A percentile compares a stretch with the other conserved stretches of the same genome.
phyloP scores from a whole-genome alignment of 345 rosid genomes.

The Dovyalis caffra region DNA sequence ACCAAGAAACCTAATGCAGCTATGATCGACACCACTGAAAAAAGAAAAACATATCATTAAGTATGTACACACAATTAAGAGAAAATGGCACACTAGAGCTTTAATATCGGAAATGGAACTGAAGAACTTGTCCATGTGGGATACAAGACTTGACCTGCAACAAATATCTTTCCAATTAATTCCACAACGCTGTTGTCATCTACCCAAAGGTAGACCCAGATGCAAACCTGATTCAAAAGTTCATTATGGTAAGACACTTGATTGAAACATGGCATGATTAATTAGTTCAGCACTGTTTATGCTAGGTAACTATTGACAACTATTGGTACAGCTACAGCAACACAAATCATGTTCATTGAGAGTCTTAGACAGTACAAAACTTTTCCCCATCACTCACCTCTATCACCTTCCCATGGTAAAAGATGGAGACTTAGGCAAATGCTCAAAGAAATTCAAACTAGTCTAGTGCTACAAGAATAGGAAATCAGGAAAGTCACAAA shows the following conservation, averaged over 20 bases:
- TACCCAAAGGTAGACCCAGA: slow-evolving; percentile 87
- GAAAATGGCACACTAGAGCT: neutral
- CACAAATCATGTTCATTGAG: neutral
- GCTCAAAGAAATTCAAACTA: neutral
- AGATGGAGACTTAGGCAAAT: neutral
- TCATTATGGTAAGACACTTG: slow-evolving; percentile 17
- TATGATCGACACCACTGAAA: slow-evolving; percentile 76
- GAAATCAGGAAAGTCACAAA: neutral
- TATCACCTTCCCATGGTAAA: neutral
- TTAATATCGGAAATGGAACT: neutral
- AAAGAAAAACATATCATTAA: slow-evolving; percentile 8
- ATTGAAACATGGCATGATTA: neutral
- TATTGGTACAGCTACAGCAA: neutral
- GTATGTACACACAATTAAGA: neutral
- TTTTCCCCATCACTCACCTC: too few species aligned
- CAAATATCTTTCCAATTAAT: slow-evolving; percentile 76
- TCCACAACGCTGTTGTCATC: slow-evolving; percentile 70
- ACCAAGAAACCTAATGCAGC: slow-evolving; percentile 94
- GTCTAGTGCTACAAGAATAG: neutral
- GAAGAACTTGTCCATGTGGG: slow-evolving; percentile 6
- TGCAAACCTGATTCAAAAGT: slow-evolving; percentile 57
- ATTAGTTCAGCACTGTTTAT: neutral
- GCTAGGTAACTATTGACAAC: neutral
- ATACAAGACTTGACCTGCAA: slow-evolving; percentile 60
- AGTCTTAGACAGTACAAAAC: neutral